phyloP scores from a whole-genome alignment of 2,329 filamentous ascomycete genomes.

The Zymoseptoria tritici region DNA sequence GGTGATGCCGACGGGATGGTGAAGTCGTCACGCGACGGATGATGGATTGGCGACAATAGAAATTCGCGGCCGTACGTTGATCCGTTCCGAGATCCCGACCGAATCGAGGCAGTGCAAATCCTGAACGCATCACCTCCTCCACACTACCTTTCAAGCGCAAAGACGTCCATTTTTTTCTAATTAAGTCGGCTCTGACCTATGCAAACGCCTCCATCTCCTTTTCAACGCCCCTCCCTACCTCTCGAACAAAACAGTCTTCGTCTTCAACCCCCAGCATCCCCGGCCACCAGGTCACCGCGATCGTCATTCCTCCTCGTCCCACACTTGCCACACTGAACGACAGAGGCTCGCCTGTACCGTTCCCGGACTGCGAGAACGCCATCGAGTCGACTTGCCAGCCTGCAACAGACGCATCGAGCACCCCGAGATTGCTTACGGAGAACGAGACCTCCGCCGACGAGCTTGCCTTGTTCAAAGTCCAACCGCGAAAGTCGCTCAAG shows the following conservation, averaged over 20 bases:
- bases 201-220: no score
- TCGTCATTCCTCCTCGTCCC: slow-evolving; percentile 33
- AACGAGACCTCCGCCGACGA: slow-evolving; percentile 35
- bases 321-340: slow-evolving; percentile 37
- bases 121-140: no score
- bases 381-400: slow-evolving; percentile 29
- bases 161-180: no score
- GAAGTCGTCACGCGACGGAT: no score
- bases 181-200: no score
- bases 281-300: slow-evolving; percentile 38
- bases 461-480: slow-evolving; percentile 35
- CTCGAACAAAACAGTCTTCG: slow-evolving; percentile 24
- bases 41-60: no score
- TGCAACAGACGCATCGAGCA: slow-evolving; percentile 25
- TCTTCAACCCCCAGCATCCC: slow-evolving; percentile 35
- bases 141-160: no score
- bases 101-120: no score
- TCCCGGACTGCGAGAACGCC: slow-evolving; percentile 41
- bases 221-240: slow-evolving; percentile 13
- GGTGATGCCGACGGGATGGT: no score
- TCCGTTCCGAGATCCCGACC: no score
- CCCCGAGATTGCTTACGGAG: slow-evolving; percentile 41
- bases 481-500: slow-evolving; percentile 33
- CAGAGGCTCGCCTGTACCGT: slow-evolving; percentile 33
- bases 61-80: no score